These are phyloP conservation scores for Schizophyllum amplum DNA, from an alignment of 1,284 basidiomycete species.

Conservation along the genomic window DNA sequence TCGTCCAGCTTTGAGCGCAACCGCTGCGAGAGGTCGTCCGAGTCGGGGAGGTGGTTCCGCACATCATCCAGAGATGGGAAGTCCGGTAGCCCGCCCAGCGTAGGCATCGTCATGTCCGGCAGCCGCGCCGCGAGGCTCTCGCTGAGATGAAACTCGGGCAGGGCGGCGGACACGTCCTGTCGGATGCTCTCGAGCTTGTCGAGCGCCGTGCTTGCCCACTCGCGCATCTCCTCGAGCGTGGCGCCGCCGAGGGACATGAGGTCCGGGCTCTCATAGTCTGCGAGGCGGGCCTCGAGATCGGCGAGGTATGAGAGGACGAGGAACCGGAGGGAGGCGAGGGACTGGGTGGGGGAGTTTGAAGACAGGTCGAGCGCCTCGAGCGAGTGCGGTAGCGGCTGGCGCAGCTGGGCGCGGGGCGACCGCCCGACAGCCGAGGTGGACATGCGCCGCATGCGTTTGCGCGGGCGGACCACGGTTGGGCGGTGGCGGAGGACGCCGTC, in stretches of 20 bases:
- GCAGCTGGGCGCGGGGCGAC: constrained; percentile 17
- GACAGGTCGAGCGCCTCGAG: constrained; percentile 59
- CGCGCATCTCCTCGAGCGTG: neutral
- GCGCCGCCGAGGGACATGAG: constrained; percentile 12
- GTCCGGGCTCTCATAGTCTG: constrained; percentile 45
- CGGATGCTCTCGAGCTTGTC: constrained; percentile 12
- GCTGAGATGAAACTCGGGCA: neutral
- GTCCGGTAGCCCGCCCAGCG: no score
- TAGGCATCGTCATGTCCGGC: no score
- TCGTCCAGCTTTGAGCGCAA: neutral
- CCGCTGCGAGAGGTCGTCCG: neutral
- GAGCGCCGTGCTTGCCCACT: constrained; percentile 5
- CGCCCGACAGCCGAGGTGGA: neutral
- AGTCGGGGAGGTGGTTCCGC: neutral
- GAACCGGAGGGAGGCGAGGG: constrained; percentile 56
- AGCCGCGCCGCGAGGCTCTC: no score
- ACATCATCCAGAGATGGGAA: neutral
- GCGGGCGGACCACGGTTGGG: no score
- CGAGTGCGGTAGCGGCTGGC: constrained; percentile 44
- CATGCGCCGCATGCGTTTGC: neutral
- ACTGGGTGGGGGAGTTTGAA: constrained; percentile 45
- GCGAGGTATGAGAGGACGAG: constrained; percentile 67
- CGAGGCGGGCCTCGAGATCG: constrained; percentile 56
- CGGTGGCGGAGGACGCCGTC: neutral
- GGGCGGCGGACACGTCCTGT: constrained; percentile 8